A percentile compares a stretch with the other conserved stretches of the same genome.
Conservation (phyloP, 441 rosid genomes). For the Gossypium schwendimanii region DNA sequence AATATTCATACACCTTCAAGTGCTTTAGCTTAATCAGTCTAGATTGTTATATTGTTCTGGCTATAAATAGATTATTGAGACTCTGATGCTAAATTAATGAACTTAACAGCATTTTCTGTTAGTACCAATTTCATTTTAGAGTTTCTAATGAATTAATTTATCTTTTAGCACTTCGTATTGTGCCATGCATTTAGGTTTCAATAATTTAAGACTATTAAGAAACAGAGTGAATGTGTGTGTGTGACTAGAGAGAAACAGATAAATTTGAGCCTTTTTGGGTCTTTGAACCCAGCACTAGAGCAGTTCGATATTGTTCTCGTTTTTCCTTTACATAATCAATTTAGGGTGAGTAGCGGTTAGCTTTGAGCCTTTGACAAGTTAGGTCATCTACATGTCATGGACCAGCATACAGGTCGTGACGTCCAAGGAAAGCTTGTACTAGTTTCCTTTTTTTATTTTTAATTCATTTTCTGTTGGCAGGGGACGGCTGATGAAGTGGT, state of each 20-base stretch:
- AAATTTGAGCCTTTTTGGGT: neutral
- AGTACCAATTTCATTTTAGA: neutral
- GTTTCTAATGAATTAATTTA: neutral
- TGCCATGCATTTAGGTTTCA: neutral
- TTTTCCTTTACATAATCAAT: neutral
- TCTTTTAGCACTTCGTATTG: neutral
- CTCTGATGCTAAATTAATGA: neutral
- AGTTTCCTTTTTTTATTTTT: neutral
- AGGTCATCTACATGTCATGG: neutral
- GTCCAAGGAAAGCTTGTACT: neutral
- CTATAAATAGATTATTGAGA: neutral
- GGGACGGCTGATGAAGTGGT: conserved; percentile 92
- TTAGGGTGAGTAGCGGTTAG: neutral
- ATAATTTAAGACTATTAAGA: neutral
- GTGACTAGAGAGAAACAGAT: neutral
- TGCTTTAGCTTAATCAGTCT: neutral
- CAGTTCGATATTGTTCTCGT: neutral
- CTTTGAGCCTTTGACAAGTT: neutral
- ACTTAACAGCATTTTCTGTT: neutral
- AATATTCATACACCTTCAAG: neutral
- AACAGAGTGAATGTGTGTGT: neutral
- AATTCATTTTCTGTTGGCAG: conserved; percentile 30
- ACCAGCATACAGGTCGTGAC: neutral
- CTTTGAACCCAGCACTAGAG: neutral
- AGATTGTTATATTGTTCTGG: neutral